Evolutionary conservation across 306 rosid species (phyloP).

Genomic region (Albizia julibrissin): DNA sequence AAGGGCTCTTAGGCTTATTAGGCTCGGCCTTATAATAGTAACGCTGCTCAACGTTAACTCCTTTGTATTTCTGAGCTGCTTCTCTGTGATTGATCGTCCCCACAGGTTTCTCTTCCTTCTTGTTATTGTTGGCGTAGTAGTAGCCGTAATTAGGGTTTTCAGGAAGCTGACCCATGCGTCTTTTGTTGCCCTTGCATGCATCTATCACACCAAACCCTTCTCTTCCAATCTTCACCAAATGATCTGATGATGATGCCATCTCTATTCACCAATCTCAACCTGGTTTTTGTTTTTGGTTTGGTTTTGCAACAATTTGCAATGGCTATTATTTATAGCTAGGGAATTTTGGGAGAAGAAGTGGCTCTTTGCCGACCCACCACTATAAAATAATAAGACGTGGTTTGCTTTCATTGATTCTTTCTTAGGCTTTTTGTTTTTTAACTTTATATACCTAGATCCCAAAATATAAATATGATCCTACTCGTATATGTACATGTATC

Average conservation of each 20-base stretch:
- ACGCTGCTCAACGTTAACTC: neutral
- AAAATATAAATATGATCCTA: neutral
- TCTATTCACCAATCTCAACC: neutral
- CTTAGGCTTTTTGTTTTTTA: neutral
- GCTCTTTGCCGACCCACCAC: neutral
- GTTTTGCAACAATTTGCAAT: neutral
- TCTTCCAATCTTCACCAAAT: neutral
- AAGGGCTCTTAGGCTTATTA: neutral
- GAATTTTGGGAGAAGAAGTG: neutral
- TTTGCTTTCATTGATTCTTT: neutral
- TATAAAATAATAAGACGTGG: neutral
- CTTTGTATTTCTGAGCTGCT: neutral
- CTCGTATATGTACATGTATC: neutral
- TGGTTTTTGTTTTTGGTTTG: neutral
- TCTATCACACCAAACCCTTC: constrained; percentile 9
- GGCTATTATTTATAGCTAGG: neutral
- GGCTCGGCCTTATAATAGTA: neutral
- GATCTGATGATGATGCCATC: neutral
- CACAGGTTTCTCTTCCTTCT: neutral
- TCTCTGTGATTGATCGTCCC: neutral
- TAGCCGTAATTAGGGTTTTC: neutral
- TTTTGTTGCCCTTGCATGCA: neutral
- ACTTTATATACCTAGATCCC: neutral
- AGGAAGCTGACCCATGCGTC: neutral
- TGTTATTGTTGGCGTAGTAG: neutral